phyloP scores from a whole-genome alignment of 495 filamentous ascomycete species.

The Lepidopterella palustris region DNA sequence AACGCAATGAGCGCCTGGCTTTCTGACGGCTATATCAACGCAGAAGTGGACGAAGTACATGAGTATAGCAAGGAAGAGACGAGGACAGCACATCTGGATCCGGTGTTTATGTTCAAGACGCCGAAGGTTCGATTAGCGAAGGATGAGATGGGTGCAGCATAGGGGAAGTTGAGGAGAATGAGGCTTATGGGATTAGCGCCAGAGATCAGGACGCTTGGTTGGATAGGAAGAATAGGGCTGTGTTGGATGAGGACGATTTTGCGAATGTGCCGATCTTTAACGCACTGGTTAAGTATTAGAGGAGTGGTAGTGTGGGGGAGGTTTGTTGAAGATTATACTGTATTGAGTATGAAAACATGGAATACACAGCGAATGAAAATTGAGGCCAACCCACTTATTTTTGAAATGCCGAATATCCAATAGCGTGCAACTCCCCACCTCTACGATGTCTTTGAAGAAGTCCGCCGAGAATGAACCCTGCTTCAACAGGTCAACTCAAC shows the following conservation, averaged over 20 bases:
- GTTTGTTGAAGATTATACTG: too few relatives aligned
- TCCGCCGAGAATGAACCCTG: too few relatives aligned
- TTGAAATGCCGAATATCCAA: too few relatives aligned
- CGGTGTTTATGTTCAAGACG: slow-evolving; percentile 54
- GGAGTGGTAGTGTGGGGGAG: neutral
- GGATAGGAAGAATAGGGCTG: slow-evolving; percentile 70
- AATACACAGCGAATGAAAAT: too few relatives aligned
- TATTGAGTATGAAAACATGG: too few relatives aligned
- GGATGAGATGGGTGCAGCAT: slow-evolving; percentile 68
- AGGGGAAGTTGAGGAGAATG: slow-evolving; percentile 69
- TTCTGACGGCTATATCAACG: slow-evolving; percentile 10
- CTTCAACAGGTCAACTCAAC: too few relatives aligned
- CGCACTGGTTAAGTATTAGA: slow-evolving; percentile 36
- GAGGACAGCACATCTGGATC: slow-evolving; percentile 68
- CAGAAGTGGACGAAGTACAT: slow-evolving; percentile 22
- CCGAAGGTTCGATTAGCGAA: slow-evolving; percentile 80
- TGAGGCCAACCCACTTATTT: too few relatives aligned
- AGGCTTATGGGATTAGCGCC: slow-evolving; percentile 61
- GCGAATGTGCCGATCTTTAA: slow-evolving; percentile 69
- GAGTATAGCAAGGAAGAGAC: slow-evolving; percentile 20
- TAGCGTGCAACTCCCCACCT: too few relatives aligned
- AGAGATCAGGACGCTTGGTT: slow-evolving; percentile 78
- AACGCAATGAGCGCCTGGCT: slow-evolving; percentile 26
- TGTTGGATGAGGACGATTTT: slow-evolving; percentile 66
- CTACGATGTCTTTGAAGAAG: too few relatives aligned